These are phyloP conservation scores for Apiospora aurea DNA, from an alignment of 2,329 filamentous ascomycete species.

Conservation along the genomic window DNA sequence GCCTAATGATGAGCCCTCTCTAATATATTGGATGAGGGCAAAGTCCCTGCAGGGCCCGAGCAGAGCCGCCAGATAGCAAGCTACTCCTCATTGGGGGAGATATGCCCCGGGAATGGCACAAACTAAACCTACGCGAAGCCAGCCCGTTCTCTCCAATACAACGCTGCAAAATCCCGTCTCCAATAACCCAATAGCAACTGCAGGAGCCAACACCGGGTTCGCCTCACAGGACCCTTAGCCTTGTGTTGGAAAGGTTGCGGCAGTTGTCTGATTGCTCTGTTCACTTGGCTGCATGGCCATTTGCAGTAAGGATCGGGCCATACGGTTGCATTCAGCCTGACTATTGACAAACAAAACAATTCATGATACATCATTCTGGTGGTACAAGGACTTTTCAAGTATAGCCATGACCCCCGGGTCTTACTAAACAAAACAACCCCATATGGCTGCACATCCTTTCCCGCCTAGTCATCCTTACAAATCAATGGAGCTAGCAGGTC, in stretches of 20 bases:
- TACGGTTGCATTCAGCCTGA: not conserved
- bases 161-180: not conserved
- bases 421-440: not conserved
- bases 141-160: not conserved
- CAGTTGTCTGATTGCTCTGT: not conserved
- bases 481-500: constrained; percentile 49
- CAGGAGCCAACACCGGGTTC: not conserved
- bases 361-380: not conserved
- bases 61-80: not conserved
- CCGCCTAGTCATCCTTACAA: constrained; percentile 32
- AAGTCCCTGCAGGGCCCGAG: not conserved
- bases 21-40: not conserved
- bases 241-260: not conserved
- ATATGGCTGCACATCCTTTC: too few species aligned
- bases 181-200: not conserved
- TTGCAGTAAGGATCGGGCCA: not conserved
- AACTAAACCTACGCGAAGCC: too few species aligned
- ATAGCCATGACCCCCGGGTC: not conserved
- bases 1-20: not conserved
- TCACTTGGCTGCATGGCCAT: not conserved
- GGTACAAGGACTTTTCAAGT: not conserved
- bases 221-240: too few species aligned
- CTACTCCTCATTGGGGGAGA: not conserved
- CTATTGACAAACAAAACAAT: not conserved
- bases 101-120: not conserved